Evolutionary conservation across 164 flowering plant species (phyloP).

Genomic region (Kalanchoe fedtschenkoi): DNA sequence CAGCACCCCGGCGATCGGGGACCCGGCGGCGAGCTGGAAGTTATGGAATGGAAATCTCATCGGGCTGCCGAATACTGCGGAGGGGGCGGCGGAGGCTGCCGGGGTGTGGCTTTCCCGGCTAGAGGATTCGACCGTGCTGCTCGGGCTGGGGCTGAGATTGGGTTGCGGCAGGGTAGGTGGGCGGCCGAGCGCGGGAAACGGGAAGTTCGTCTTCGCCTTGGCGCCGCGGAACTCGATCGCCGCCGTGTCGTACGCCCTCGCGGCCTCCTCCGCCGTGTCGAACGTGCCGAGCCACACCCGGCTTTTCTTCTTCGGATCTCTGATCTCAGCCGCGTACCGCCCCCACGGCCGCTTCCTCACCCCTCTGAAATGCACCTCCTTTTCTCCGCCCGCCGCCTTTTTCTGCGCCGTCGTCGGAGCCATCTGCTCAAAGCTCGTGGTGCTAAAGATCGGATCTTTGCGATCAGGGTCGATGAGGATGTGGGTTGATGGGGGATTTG

Average conservation of each 20-base stretch:
- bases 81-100: not conserved
- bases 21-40: conserved; percentile 4
- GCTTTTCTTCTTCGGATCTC: conserved; percentile 40
- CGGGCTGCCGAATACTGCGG: conserved; percentile 9
- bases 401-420: conserved; percentile 21
- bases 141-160: conserved; percentile 40
- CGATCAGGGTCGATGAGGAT: too few relatives aligned
- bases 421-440: conserved; percentile 11
- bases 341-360: conserved; percentile 61
- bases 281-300: conserved; percentile 54
- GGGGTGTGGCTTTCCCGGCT: conserved; percentile 16
- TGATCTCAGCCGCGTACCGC: conserved; percentile 47
- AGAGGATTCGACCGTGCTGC: conserved; percentile 45
- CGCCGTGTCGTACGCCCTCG: conserved; percentile 43
- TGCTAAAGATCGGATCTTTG: not conserved
- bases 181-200: not conserved
- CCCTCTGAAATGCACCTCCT: conserved; percentile 36
- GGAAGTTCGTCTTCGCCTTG: conserved; percentile 45
- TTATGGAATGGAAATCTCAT: conserved; percentile 22
- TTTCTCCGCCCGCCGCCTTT: conserved; percentile 10
- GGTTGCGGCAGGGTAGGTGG: not conserved
- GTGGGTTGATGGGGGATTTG: not conserved
- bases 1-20: not conserved
- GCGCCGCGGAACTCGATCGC: conserved; percentile 45
- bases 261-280: conserved; percentile 47